Base-by-base conservation (phyloP, 768 basidiomycete genomes). In the Leccinum ochraceum region DNA sequence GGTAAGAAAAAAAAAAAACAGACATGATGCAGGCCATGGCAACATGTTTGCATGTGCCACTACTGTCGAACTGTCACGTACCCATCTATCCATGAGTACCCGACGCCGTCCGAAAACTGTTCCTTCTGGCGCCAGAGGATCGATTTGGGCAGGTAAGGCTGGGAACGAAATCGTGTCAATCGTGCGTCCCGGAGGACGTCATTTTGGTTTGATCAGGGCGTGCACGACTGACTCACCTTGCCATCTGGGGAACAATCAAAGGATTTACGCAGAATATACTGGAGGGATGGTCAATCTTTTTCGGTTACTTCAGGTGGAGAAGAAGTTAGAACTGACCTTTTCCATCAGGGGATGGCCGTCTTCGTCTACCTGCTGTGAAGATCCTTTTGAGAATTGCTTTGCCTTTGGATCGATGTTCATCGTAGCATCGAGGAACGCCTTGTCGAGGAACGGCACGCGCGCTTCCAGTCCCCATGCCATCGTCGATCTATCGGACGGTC, bases 381-480 rank as follows among this genome's bases (percentile, higher is more conserved):
- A 63, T n/a, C 92, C 94, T 74, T 95, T 98, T 68, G 70, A 80
- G 78, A 98, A 98, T 82, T 85, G 86, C 75, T 99, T 99, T 60
- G 90, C 83, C 69, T 87, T 83, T 2, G 97, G 83, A 65, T 95
- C 88, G 66, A 95, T 77, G 77, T 89, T 89, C 94, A 99, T 93
- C 2, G 95, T 83, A 22, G 90, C 90, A 57, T 98, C 94, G 56
- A 99, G 80, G 85, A 99, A 99, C 16, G 85, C 79, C 78, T 95
- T 96, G 81, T 99, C 97, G 58, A 99, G 86, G 87, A 99, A 99
- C 13, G 97, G 97, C 6, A 99, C 97, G 53, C 97, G 93, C 3
- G 95, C 95, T 74, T 99, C 97, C 52, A 99, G 86, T 63, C 97
- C 97, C 95, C 96, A 99, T 1, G 97, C 97, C 97, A 99, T 98